Evolutionary conservation across 257 asterid genomes (phyloP), one percentile per base, ranked within the genome.

Genomic region (Scutellaria baicalensis): DNA sequence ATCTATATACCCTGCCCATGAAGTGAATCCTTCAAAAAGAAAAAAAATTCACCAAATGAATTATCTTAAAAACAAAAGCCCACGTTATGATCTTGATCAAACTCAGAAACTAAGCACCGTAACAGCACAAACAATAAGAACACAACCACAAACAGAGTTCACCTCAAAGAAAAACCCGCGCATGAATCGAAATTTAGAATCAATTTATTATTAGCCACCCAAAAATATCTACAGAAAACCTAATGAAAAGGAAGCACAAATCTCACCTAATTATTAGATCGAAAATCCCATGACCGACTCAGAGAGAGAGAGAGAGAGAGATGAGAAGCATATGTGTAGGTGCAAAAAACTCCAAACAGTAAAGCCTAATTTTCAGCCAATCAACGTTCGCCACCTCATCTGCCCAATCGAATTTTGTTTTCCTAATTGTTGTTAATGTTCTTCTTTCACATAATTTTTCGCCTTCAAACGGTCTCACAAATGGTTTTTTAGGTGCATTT

Each of bases 211-310:
- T 44, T 58, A 60, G 35, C 44, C 63, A 76, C 35, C 69, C 52
- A 17, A 72, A 35, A 55, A 51, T 21, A 73, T 48, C 54, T 23
- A 31, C 8, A 21, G 31, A 66, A 61, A 52, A 49, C 31, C 6
- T 3, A 59, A 39, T 45, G 33, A 50, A 44, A 57, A 16, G 51
- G 52, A 67, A 50, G 33, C 12, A 20, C 40, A 23, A 9, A 6
- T 55, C 9, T 72, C 70, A 80, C 88, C 85, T 61, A 21, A 31
- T 27, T 52, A 70, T 59, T 45, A 68, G 81, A 80, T 79, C 87
- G 64, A 79, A 59, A 77, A 68, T 61, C 65, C 77, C 78, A 80
- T 66, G 78, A 70, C 72, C 87, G 74, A 77, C 78, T 67, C 60
- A n/a, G n/a, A n/a, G n/a, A n/a, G n/a, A n/a, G n/a, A 20, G 38